A percentile compares a stretch with the other conserved stretches of the same genome.
phyloP scores from a whole-genome alignment of 179 eudicot species.

The Silene vulgaris region DNA sequence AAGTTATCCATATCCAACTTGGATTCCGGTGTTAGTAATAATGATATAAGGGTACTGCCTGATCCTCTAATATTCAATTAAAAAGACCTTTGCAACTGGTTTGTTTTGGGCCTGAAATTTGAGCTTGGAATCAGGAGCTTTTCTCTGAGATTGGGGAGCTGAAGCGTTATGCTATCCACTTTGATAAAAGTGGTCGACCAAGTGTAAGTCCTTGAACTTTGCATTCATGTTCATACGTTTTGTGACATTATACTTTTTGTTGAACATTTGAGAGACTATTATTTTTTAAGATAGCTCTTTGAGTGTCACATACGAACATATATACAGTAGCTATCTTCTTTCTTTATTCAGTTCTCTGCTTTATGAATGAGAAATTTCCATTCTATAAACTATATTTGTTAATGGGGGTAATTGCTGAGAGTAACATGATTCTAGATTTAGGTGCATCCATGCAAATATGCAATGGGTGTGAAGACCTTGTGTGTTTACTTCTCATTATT shows the following conservation, averaged over 20 bases:
- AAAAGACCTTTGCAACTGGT: conserved; percentile 33
- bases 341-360: not conserved
- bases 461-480: not conserved
- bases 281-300: not conserved
- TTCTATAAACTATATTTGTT: not conserved
- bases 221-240: not conserved
- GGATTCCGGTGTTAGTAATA: conserved; percentile 76
- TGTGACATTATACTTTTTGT: not conserved
- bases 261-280: not conserved
- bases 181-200: conserved; percentile 68
- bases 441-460: not conserved
- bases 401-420: not conserved
- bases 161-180: conserved; percentile 86
- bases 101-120: conserved; percentile 39
- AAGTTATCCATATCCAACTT: conserved; percentile 70
- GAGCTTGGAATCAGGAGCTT: conserved; percentile 73
- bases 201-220: conserved; percentile 52
- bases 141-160: conserved; percentile 87
- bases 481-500: not conserved
- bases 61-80: conserved; percentile 33
- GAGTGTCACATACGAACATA: not conserved
- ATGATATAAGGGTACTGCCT: conserved; percentile 88
- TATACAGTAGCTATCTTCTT: not conserved
- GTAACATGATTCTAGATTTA: not conserved
- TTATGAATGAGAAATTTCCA: not conserved